Conservation (phyloP, 2,329 filamentous ascomycete genomes). For the Botrytis byssoidea region DNA sequence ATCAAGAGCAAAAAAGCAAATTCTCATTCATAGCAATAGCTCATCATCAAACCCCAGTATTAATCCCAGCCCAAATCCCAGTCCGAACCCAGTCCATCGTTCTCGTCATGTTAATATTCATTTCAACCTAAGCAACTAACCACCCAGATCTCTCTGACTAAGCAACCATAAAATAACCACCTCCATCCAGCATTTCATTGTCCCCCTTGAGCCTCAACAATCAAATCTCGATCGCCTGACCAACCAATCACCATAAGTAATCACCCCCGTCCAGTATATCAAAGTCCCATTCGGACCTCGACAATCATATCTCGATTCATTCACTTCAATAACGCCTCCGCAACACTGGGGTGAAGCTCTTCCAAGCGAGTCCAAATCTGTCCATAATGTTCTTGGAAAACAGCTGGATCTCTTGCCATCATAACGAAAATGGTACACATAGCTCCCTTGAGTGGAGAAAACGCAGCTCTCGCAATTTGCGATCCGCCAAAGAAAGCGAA, state of each 20-base stretch:
- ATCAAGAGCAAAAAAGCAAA: not conserved
- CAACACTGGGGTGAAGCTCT: not conserved
- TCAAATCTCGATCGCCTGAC: not conserved
- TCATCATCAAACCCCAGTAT: not conserved
- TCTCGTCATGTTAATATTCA: not conserved
- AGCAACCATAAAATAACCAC: not conserved
- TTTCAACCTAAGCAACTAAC: not conserved
- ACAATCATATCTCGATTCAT: not conserved
- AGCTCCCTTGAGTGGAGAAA: slow-evolving; percentile 12
- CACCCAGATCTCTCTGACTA: not conserved
- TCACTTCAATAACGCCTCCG: slow-evolving; percentile 1
- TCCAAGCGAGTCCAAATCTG: slow-evolving; percentile 16
- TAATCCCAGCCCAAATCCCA: too few relatives aligned
- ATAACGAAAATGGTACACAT: slow-evolving; percentile 8
- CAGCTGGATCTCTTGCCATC: slow-evolving; percentile 11
- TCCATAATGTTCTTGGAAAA: not conserved
- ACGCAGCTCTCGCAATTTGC: slow-evolving; percentile 6
- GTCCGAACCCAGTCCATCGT: not conserved
- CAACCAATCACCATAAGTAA: too few relatives aligned
- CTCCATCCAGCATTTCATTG: not conserved
- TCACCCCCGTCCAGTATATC: not conserved
- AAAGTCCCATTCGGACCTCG: not conserved
- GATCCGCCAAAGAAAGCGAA: slow-evolving; percentile 2
- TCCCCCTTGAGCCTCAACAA: not conserved
- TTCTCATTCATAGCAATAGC: not conserved